These are phyloP conservation scores for Ogataea hybrid DNA, from an alignment of 1,139 yeast genomes.

Conservation along the genomic window DNA sequence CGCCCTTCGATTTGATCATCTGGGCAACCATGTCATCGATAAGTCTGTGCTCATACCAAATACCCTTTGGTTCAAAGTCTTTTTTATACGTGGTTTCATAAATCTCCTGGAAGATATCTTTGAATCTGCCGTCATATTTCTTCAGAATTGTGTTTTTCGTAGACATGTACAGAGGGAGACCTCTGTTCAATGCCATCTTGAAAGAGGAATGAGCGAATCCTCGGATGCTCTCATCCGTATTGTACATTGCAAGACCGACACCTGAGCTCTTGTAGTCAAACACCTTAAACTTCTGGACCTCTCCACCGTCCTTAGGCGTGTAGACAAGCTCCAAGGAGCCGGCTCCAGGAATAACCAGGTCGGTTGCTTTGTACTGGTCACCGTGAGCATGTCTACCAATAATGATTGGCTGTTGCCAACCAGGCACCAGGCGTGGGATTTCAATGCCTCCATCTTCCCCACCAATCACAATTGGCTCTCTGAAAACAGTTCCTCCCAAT, in stretches of 20 bases:
- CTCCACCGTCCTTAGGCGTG: constrained; percentile 71
- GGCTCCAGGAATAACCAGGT: constrained; percentile 71
- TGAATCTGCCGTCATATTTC: constrained; percentile 91
- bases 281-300: constrained; percentile 55
- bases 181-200: constrained; percentile 77
- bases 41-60: constrained; percentile 95
- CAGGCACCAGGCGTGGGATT: constrained; percentile 86
- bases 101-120: constrained; percentile 84
- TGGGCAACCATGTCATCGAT: constrained; percentile 99
- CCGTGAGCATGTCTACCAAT: constrained; percentile 98
- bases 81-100: constrained; percentile 68
- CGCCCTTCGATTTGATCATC: constrained; percentile 94
- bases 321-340: constrained; percentile 78
- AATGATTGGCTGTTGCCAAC: constrained; percentile 93
- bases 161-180: constrained; percentile 76
- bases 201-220: constrained; percentile 94
- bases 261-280: constrained; percentile 76
- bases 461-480: constrained; percentile 91
- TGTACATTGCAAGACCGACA: constrained; percentile 91
- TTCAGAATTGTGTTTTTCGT: constrained; percentile 95
- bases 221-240: constrained; percentile 83
- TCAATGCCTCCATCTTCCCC: constrained; percentile 39
- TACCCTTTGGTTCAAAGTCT: constrained; percentile 70
- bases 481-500: constrained; percentile 92
- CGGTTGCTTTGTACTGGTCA: constrained; percentile 95